Evolutionary conservation across 805 yeast genomes (phyloP).

Genomic region (Wickerhamomyces alni): DNA sequence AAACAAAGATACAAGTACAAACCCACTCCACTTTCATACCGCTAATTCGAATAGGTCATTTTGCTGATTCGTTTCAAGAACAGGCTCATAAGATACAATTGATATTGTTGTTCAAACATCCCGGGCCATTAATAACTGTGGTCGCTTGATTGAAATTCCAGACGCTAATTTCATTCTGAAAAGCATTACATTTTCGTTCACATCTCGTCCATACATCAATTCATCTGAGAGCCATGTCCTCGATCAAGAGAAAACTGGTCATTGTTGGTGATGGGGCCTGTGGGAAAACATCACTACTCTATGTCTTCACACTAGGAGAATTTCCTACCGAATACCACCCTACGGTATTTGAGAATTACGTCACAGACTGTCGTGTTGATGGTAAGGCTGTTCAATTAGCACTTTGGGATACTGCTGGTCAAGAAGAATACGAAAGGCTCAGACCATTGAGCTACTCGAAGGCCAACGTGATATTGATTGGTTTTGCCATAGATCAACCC

Average conservation of each 20-base stretch:
- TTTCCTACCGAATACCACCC: conserved; percentile 92
- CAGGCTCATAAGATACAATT: no score
- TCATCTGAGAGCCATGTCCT: conserved; percentile 1
- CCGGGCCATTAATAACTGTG: no score
- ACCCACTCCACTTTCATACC: no score
- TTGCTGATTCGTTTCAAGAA: no score
- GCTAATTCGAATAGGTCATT: no score
- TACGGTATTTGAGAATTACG: conserved; percentile 91
- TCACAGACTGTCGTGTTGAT: conserved; percentile 89
- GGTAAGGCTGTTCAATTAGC: conserved; percentile 88
- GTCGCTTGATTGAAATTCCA: no score
- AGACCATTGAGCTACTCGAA: conserved; percentile 85
- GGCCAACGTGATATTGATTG: conserved; percentile 81
- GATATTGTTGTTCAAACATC: no score
- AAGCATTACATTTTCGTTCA: no score
- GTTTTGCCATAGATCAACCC: conserved; percentile 78
- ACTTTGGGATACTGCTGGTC: conserved; percentile 96
- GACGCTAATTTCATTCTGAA: no score
- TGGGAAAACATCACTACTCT: conserved; percentile 86
- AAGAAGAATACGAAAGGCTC: conserved; percentile 87
- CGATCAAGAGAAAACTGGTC: conserved; percentile 66
- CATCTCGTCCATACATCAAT: no score
- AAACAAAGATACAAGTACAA: no score
- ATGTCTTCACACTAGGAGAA: conserved; percentile 88
- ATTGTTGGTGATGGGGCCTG: conserved; percentile 96